Evolutionary conservation across 768 basidiomycete genomes (phyloP).

Genomic region (Suillus discolor): DNA sequence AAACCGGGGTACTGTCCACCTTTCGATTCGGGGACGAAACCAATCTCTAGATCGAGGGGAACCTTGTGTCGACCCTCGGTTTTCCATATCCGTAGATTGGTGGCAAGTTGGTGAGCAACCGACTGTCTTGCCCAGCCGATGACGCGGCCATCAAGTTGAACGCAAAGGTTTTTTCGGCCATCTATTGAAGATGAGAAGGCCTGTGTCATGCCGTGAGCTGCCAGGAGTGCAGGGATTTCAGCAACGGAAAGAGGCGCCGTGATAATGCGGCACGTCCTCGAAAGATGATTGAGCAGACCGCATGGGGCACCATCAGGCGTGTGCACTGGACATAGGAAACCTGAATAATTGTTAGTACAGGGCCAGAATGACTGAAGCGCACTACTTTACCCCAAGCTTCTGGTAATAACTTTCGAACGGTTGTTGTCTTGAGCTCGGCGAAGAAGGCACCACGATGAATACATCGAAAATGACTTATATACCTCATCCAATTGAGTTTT

Average conservation of each 20-base stretch:
- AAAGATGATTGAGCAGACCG: constrained; percentile 95
- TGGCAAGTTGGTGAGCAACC: constrained; percentile 80
- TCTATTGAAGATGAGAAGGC: constrained; percentile 79
- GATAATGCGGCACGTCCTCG: constrained; percentile 89
- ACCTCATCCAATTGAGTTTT: constrained; percentile 98
- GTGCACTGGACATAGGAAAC: constrained; percentile 97
- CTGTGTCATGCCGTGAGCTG: constrained; percentile 93
- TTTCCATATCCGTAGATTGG: constrained; percentile 89
- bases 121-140: constrained; percentile 89
- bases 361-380: constrained; percentile 17
- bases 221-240: constrained; percentile 81
- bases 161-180: constrained; percentile 78
- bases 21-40: constrained; percentile 82
- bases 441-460: constrained; percentile 99
- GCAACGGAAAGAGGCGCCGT: constrained; percentile 73
- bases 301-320: constrained; percentile 98
- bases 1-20: constrained; percentile 98
- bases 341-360: constrained; percentile 40
- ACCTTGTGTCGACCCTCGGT: constrained; percentile 82
- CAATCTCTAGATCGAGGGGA: constrained; percentile 94
- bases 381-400: constrained; percentile 87
- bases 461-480: constrained; percentile 96
- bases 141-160: constrained; percentile 94
- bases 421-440: constrained; percentile 96
- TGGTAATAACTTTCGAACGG: constrained; percentile 93